Conservation (phyloP, 78 protist species). For the Salpingoeca rosetta region DNA sequence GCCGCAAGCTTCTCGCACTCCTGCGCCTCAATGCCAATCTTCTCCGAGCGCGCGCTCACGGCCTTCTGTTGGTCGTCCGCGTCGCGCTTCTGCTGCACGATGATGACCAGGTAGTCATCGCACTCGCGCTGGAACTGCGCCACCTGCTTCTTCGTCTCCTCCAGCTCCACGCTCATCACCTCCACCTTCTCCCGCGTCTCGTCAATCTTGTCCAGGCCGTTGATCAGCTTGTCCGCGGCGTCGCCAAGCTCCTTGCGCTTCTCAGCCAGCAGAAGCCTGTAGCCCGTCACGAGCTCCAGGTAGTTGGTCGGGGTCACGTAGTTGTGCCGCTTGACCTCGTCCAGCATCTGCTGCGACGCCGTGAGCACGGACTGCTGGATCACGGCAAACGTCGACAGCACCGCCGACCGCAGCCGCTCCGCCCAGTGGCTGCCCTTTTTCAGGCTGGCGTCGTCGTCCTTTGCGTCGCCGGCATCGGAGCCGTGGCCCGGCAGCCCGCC, state of each 20-base stretch:
- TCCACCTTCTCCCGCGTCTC: conserved; percentile 55
- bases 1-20: conserved; percentile 17
- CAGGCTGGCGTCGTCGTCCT: no score
- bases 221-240: conserved; percentile 31
- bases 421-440: no score
- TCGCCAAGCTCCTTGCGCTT: conserved; percentile 30
- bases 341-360: conserved; percentile 21
- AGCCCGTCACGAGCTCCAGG: conserved; percentile 47
- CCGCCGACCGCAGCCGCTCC: not conserved
- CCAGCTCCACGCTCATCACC: conserved; percentile 45
- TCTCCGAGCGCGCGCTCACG: conserved; percentile 33
- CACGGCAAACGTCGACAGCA: conserved; percentile 25
- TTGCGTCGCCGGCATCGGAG: no score
- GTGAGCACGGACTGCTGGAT: conserved; percentile 24
- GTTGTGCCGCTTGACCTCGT: conserved; percentile 34
- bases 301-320: conserved; percentile 60
- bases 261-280: conserved; percentile 25
- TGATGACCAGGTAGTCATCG: conserved; percentile 53
- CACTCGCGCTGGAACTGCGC: conserved; percentile 41
- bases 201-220: conserved; percentile 58
- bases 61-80: conserved; percentile 59
- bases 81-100: conserved; percentile 38
- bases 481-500: no score
- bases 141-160: conserved; percentile 29
- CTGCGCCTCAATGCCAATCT: conserved; percentile 47